Evolutionary conservation across 148 eudicot species (phyloP).

Genomic region (Amaranthus cruentus): DNA sequence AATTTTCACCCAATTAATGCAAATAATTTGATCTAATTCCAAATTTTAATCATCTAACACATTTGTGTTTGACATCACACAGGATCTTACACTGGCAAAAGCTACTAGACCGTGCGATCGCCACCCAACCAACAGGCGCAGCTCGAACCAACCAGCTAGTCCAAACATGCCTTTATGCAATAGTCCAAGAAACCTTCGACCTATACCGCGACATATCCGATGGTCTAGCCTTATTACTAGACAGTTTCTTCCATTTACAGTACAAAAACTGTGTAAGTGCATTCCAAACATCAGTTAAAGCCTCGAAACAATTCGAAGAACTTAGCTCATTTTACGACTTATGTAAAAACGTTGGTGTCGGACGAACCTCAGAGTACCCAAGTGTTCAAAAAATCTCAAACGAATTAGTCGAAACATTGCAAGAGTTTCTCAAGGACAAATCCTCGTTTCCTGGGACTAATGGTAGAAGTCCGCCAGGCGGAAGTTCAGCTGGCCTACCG

Average conservation of each 20-base stretch:
- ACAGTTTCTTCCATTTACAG: slow-evolving; percentile 71
- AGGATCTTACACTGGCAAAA: slow-evolving; percentile 69
- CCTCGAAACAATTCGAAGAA: slow-evolving; percentile 65
- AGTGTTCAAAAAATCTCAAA: slow-evolving; percentile 53
- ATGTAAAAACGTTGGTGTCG: slow-evolving; percentile 59
- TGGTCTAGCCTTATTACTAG: slow-evolving; percentile 56
- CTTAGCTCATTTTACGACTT: slow-evolving; percentile 46
- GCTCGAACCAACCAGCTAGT: slow-evolving; percentile 58
- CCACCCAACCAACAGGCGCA: slow-evolving; percentile 70
- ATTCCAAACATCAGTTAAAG: slow-evolving; percentile 63
- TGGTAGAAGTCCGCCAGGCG: slow-evolving; percentile 13
- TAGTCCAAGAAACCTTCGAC: slow-evolving; percentile 78
- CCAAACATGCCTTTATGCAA: slow-evolving; percentile 49
- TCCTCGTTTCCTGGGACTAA: slow-evolving; percentile 42
- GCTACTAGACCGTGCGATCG: slow-evolving; percentile 72
- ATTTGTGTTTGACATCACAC: not conserved
- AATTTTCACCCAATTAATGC: too few species aligned
- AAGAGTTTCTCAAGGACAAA: slow-evolving; percentile 73
- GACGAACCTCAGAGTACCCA: slow-evolving; percentile 65
- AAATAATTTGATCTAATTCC: too few species aligned
- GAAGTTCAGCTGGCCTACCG: slow-evolving; percentile 21
- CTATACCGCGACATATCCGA: slow-evolving; percentile 67
- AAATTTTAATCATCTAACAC: not conserved
- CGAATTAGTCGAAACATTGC: slow-evolving; percentile 55
- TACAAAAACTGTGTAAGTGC: slow-evolving; percentile 51